These are phyloP conservation scores for Penicillium goetzii DNA, from an alignment of 495 filamentous ascomycete species.

Conservation along the genomic window DNA sequence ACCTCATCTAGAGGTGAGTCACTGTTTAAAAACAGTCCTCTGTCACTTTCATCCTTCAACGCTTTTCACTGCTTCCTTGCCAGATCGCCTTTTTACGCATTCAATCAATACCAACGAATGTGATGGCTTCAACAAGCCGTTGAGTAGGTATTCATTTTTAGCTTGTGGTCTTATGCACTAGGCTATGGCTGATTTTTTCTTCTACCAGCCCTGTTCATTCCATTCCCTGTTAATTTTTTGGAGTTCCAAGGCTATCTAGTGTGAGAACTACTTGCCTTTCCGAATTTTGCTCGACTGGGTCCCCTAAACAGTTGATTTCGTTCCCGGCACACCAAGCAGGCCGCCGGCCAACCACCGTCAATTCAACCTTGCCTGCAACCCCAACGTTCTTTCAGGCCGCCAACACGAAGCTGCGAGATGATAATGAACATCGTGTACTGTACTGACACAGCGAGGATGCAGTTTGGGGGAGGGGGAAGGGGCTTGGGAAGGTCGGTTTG, in stretches of 20 bases:
- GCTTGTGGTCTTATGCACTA: not conserved
- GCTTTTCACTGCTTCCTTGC: not conserved
- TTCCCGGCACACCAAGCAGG: not conserved
- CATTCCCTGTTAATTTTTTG: not conserved
- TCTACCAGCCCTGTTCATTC: constrained; percentile 3
- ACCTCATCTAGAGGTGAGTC: constrained; percentile 1
- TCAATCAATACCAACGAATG: not conserved
- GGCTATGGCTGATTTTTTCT: not conserved
- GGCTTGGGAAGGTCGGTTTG: constrained; percentile 4
- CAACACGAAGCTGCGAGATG: not conserved
- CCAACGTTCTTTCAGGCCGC: not conserved
- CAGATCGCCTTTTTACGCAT: not conserved
- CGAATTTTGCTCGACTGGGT: not conserved
- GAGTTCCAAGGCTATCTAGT: not conserved
- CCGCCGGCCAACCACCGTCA: not conserved
- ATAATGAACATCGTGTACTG: not conserved
- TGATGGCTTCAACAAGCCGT: constrained; percentile 1
- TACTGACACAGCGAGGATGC: not conserved
- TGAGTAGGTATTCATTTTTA: constrained; percentile 5
- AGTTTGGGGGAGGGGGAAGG: no score
- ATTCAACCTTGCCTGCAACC: not conserved
- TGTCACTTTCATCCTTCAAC: constrained; percentile 1
- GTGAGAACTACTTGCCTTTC: not conserved
- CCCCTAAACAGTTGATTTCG: not conserved
- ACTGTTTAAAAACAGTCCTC: constrained; percentile 4